Base-by-base conservation (phyloP, 176 grass and related monocot genomes). In the Aegilops tauschii region DNA sequence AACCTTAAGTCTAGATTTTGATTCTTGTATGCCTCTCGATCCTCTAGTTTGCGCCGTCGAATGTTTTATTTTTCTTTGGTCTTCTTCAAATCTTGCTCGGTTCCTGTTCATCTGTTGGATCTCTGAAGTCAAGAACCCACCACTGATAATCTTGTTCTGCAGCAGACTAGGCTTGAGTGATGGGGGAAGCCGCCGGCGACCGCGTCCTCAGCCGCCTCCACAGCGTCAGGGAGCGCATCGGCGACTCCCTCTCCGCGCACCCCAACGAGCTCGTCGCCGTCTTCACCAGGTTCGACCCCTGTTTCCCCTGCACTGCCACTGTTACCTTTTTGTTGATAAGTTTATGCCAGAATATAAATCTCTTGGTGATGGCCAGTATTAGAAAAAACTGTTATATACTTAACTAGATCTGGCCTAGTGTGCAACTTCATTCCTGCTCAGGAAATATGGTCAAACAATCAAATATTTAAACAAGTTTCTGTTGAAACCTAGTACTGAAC, bases 211-310 rank as follows among this genome's bases (percentile, higher is more conserved):
- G 87, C 90, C 97, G 94, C 64, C 79, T 92, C 81, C 90, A 97
- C 97, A 99, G 94, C 76, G 87, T 99, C 5, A 91, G 90, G 89
- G 97, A 99, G 87, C 90, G 87, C 73, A 91, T 94, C 68, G 92
- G 97, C 1, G 94, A 92, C 37, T 92, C 94, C 67, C 97, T 99
- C 81, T 94, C 94, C n/a, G 90, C 92, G 6, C 97, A 99, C 84
- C 94, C 94, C 8, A 99, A 99, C 87, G 97, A 99, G 88, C 91
- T 99, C 28, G 92, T 96, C 28, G 94, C 97, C 18, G 88, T 96
- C 79, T 99, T 99, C 92, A 96, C 97, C 80, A 99, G 97, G 97
- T 99, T 13, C 21, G 61, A 58, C 27, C 68, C 62, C 35, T 0
- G 31, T 39, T 67, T 73, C 6, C n/a, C 29, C 25, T 29, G 65